Evolutionary conservation across 1,139 yeast genomes (phyloP), one percentile per base, ranked within the genome.

Genomic region (Casaregolazyma suthepensis): DNA sequence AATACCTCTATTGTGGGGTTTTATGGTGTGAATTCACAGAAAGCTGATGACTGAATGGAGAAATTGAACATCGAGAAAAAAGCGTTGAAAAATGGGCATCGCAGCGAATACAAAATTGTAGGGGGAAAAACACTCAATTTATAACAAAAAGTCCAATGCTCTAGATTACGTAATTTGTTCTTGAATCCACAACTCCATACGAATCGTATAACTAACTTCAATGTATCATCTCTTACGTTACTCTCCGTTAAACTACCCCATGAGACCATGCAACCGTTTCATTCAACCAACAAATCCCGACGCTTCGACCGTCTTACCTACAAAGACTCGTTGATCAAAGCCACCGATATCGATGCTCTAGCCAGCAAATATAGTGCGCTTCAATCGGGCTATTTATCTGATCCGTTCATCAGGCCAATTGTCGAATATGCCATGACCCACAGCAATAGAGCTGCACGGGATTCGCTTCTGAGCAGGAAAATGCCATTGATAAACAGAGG

Each of bases 281-380:
- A 26, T 26, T 5, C 31, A 26, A 26, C 40, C 17, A 35, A 15
- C 6, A 13, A 13, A 15, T 15, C 40, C 17, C 40, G 5, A 15
- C 40, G 40, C 5, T 35, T 35, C 13, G 5, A 35, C 17, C 40
- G 40, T n/a, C 40, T 15, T 43, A 22, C 45, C 3, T 17, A n/a
- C 26, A 26, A 43, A 22, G 45, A 43, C 20, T 20, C 45, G 17
- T 9, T 78, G 10, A 75, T 87, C 15, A 73, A 87, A 52, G 77
- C 83, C 0, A 91, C 99, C 0, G 98, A 91, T 64, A 74, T 80
- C 51, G 97, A 91, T 69, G 98, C 98, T 0, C 70, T 91, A 18
- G 78, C 90, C 22, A 84, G 95, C 58, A 79, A 94, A 49, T 70
- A 74, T 57, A 78, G 85, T 42, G 85, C 94, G 5, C 76, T 77